Percentiles rank a stretch among this genome's conserved stretches.
phyloP scores from a whole-genome alignment of 2,329 filamentous ascomycete genomes.

The Conoideocrella luteorostrata region DNA sequence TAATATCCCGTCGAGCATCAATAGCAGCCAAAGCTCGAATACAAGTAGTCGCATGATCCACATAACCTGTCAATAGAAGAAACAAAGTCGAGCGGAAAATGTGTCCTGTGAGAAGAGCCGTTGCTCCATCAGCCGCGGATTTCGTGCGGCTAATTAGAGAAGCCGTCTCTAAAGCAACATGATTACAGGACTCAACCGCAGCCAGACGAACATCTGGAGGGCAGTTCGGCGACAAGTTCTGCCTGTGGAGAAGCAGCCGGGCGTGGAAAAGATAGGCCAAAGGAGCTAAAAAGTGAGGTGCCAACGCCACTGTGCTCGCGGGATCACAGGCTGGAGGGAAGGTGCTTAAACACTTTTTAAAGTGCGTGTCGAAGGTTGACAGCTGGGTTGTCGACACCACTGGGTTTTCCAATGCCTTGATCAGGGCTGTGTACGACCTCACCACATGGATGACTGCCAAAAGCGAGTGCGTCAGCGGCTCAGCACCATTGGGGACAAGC shows the following conservation, averaged over 20 bases:
- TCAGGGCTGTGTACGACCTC: conserved; percentile 67
- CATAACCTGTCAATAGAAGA: conserved; percentile 67
- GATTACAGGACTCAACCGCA: conserved; percentile 72
- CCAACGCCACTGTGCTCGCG: conserved; percentile 58
- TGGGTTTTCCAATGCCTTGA: conserved; percentile 62
- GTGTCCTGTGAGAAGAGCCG: conserved; percentile 71
- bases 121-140: conserved; percentile 60
- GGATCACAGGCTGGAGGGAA: conserved; percentile 73
- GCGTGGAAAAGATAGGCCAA: conserved; percentile 74
- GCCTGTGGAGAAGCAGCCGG: conserved; percentile 79
- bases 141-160: conserved; percentile 63
- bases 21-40: conserved; percentile 66
- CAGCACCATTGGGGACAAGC: conserved; percentile 42
- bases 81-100: conserved; percentile 83
- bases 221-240: conserved; percentile 74
- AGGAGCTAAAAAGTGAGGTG: conserved; percentile 68
- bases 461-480: conserved; percentile 62
- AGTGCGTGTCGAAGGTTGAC: conserved; percentile 74
- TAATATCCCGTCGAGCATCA: conserved; percentile 64
- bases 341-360: conserved; percentile 64
- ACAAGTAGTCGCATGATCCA: conserved; percentile 65
- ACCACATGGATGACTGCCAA: conserved; percentile 77
- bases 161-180: conserved; percentile 71
- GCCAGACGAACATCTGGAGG: conserved; percentile 57
- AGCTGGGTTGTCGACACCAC: conserved; percentile 62